Evolutionary conservation across 2,329 filamentous ascomycete genomes (phyloP).

Genomic region (Colletotrichum musae): DNA sequence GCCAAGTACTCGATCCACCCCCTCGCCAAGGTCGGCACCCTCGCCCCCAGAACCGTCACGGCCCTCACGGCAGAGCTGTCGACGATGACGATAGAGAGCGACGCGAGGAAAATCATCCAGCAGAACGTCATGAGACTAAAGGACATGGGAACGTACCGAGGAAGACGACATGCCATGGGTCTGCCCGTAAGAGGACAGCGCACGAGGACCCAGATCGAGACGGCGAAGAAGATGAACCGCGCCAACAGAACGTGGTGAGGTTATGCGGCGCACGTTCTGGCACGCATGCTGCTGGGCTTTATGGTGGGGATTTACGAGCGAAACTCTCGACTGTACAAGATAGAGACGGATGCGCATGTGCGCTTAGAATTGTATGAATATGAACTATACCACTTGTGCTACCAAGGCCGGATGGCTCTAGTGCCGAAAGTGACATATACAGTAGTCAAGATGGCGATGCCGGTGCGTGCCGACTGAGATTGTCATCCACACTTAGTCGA

Average conservation of each 20-base stretch:
- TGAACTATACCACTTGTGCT: slow-evolving; percentile 36
- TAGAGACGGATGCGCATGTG: slow-evolving; percentile 22
- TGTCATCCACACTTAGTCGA: neutral
- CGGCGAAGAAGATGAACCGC: slow-evolving; percentile 73
- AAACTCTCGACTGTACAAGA: slow-evolving; percentile 46
- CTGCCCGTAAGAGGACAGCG: slow-evolving; percentile 92
- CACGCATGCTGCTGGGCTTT: slow-evolving; percentile 6
- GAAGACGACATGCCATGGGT: slow-evolving; percentile 91
- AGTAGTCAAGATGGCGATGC: too few relatives aligned
- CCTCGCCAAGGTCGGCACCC: slow-evolving; percentile 80
- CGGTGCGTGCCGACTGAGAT: neutral
- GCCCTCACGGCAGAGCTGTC: slow-evolving; percentile 88
- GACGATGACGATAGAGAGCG: slow-evolving; percentile 94
- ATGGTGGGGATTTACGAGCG: slow-evolving; percentile 1
- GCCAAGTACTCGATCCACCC: slow-evolving; percentile 92
- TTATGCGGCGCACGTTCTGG: neutral
- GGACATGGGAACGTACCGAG: slow-evolving; percentile 92
- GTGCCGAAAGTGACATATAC: neutral
- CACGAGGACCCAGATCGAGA: slow-evolving; percentile 81
- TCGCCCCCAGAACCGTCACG: slow-evolving; percentile 83
- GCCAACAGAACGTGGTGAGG: slow-evolving; percentile 62
- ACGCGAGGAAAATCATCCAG: slow-evolving; percentile 81
- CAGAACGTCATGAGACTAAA: slow-evolving; percentile 90
- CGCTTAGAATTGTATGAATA: slow-evolving; percentile 39
- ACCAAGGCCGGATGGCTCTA: neutral